phyloP scores from a whole-genome alignment of 768 basidiomycete species.

The Termitomyces sp. region DNA sequence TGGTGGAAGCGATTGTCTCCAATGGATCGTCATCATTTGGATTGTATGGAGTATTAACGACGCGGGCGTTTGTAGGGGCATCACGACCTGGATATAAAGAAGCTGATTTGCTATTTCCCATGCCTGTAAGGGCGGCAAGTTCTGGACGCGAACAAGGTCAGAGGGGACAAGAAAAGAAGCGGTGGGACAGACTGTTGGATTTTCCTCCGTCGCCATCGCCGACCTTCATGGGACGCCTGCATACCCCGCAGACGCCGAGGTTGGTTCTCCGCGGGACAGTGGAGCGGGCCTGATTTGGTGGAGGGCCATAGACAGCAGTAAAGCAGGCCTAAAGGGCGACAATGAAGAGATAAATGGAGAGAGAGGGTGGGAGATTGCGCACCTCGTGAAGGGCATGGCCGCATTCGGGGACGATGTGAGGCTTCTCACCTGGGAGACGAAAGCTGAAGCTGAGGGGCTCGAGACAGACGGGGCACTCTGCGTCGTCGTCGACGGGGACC shows the following conservation, averaged over 20 bases:
- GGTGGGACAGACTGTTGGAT: constrained; percentile 71
- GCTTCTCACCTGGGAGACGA: constrained; percentile 92
- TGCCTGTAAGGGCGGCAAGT: constrained; percentile 89
- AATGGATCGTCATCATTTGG: constrained; percentile 85
- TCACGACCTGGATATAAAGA: constrained; percentile 69
- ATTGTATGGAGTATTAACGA: constrained; percentile 42
- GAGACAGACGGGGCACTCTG: constrained; percentile 94
- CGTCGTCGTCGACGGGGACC: constrained; percentile 67
- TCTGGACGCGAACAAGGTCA: constrained; percentile 42
- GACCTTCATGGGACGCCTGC: constrained; percentile 94
- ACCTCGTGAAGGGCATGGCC: constrained; percentile 98
- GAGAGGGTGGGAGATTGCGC: constrained; percentile 15
- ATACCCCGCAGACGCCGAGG: constrained; percentile 95
- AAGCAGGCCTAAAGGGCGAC: constrained; percentile 73
- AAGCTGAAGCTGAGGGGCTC: constrained; percentile 93
- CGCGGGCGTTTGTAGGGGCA: constrained; percentile 41
- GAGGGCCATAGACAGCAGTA: constrained; percentile 92
- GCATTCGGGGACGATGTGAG: constrained; percentile 95
- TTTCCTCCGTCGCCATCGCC: constrained; percentile 83
- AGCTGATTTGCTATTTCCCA: constrained; percentile 57
- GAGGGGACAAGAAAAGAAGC: constrained; percentile 6
- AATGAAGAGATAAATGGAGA: constrained; percentile 1
- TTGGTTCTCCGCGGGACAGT: constrained; percentile 65
- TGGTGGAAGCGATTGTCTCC: constrained; percentile 50
- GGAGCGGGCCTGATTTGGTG: constrained; percentile 51